Evolutionary conservation across 2,329 filamentous ascomycete genomes (phyloP), one percentile per base, ranked within the genome.

Genomic region (Ilyonectria sp.): DNA sequence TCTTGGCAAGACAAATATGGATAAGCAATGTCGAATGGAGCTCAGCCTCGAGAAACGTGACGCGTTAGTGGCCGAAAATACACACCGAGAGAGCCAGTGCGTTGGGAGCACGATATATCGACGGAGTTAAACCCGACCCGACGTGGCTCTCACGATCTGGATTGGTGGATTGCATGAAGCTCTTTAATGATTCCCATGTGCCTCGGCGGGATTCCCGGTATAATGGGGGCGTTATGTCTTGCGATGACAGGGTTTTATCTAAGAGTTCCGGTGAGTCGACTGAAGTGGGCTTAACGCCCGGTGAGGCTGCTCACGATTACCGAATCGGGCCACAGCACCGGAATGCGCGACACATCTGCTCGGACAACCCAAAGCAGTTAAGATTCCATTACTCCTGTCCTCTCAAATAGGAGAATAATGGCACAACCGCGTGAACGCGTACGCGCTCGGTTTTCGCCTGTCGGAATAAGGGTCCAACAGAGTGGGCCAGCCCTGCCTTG

Each of bases 311-410:
- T 65, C 50, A 55, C 21, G 11, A n/a, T 11, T 21, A n/a, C 60
- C 60, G 6, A 63, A 63, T 65, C 4, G 23, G 46, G 63, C n/a
- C 33, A 29, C 37, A 35, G 23, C 43, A 55, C 56, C 63, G 56
- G 23, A 46, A 43, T 43, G 15, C 15, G 40, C 17, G 40, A 43
- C 40, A 52, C 44, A 26, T 17, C 40, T 55, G 56, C 29, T 50
- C 47, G 56, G 21, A 31, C 21, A 15, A 5, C 60, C 53, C 17
- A 63, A 63, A 63, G 26, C 8, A 63, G 60, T n/a, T 31, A 52
- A 56, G 43, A 35, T 33, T 19, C 23, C 13, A n/a, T 35, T 26
- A 35, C 21, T 50, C 6, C 13, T 35, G 8, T 13, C 21, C 35
- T 29, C 56, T 60, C 29, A 40, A 55, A 60, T 55, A 13, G 56